Evolutionary conservation across 2,329 filamentous ascomycete genomes (phyloP).

Genomic region (Cladobotryum mycophilum): DNA sequence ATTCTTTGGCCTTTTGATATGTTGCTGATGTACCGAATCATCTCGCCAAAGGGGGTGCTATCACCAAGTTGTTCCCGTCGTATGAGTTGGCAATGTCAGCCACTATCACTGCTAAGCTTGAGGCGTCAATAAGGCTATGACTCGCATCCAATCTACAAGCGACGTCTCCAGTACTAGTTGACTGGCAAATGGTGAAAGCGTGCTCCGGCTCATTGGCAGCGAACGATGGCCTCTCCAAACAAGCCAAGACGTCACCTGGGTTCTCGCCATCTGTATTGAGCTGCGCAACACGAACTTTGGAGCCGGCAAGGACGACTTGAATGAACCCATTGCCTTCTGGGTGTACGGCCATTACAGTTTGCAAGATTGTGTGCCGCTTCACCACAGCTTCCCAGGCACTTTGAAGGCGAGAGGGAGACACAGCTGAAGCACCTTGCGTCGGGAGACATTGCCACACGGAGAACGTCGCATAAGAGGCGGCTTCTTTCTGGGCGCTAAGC

Average conservation of each 20-base stretch:
- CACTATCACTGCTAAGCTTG: constrained; percentile 23
- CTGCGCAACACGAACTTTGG: no score
- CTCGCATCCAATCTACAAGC: constrained; percentile 26
- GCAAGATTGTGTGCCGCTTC: no score
- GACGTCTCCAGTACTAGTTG: constrained; percentile 8
- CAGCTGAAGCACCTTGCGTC: background rate
- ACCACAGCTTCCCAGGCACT: no score
- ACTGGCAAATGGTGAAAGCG: constrained; percentile 13
- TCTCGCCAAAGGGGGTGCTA: no score
- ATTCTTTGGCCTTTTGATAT: no score
- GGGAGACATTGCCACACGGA: no score
- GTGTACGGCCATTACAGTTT: no score
- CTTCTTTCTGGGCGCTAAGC: background rate
- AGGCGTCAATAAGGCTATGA: constrained; percentile 26
- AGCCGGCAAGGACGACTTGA: no score
- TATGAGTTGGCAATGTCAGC: constrained; percentile 23
- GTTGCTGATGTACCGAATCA: no score
- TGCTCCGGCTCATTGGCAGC: constrained; percentile 7
- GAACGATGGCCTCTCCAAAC: no score
- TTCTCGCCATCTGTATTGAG: no score
- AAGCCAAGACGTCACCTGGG: background rate
- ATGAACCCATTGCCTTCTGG: no score
- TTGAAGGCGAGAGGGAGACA: background rate
- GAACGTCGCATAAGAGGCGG: background rate
- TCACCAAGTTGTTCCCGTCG: constrained; percentile 1